Evolutionary conservation across 371 early-diverging fungal species (phyloP).

Genomic region (Synchytrium microbalum): DNA sequence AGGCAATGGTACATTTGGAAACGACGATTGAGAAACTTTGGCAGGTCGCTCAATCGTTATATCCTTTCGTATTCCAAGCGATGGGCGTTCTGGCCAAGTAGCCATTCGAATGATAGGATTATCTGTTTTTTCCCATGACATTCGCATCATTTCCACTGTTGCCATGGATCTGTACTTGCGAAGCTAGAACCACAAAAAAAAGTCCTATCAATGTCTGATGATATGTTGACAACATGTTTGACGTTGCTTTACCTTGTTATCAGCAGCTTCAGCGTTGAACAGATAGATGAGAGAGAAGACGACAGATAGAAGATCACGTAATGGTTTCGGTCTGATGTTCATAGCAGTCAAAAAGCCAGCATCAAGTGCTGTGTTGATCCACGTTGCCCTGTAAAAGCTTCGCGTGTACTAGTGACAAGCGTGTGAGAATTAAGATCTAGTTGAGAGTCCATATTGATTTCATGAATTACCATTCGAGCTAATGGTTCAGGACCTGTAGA

Average conservation of each 20-base stretch:
- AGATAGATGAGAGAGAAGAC: conserved; percentile 75
- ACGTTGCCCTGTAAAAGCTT: conserved; percentile 86
- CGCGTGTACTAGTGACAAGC: conserved; percentile 65
- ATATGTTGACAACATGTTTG: not conserved
- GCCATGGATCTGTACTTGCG: conserved; percentile 67
- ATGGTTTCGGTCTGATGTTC: conserved; percentile 60
- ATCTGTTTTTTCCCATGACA: conserved; percentile 85
- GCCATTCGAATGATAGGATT: conserved; percentile 47
- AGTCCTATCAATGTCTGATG: not conserved
- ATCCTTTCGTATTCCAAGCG: conserved; percentile 45
- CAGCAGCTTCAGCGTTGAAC: conserved; percentile 76
- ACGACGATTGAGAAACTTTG: conserved; percentile 26
- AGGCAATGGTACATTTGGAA: conserved; percentile 12
- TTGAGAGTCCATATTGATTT: not conserved
- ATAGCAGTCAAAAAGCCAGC: conserved; percentile 94
- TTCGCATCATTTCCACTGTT: conserved; percentile 79
- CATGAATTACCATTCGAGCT: conserved; percentile 42
- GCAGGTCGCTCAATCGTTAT: conserved; percentile 47
- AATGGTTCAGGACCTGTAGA: conserved; percentile 60
- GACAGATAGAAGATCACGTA: conserved; percentile 68
- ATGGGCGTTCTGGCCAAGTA: conserved; percentile 38
- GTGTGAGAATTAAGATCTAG: not conserved
- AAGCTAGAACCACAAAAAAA: conserved; percentile 24
- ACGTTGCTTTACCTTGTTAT: conserved; percentile 57
- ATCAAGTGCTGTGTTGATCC: conserved; percentile 84